phyloP scores from a whole-genome alignment of 1,139 yeast species.

The Suhomyces terraborum region DNA sequence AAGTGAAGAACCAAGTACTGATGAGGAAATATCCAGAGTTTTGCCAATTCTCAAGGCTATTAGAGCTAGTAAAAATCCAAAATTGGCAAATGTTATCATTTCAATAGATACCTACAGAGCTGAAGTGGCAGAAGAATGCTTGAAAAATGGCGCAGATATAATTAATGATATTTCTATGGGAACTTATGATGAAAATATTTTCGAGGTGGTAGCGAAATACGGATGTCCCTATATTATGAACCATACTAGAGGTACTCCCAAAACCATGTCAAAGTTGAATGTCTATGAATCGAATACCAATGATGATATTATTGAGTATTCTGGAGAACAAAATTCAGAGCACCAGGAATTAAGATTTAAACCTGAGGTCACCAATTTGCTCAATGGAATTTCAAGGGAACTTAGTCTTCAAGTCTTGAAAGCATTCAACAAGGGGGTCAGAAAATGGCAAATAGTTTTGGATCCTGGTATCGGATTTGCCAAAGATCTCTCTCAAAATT shows the following conservation, averaged over 20 bases:
- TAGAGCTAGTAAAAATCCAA: constrained; percentile 37
- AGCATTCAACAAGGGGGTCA: constrained; percentile 66
- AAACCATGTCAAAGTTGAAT: constrained; percentile 66
- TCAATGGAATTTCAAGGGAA: constrained; percentile 63
- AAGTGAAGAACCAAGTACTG: constrained; percentile 56
- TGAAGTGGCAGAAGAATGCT: constrained; percentile 67
- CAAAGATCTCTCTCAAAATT: constrained; percentile 67
- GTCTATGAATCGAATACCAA: constrained; percentile 51
- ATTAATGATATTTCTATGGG: constrained; percentile 94
- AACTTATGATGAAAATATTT: constrained; percentile 61
- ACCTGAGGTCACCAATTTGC: constrained; percentile 36
- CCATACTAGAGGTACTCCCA: constrained; percentile 84
- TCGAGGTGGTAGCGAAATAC: constrained; percentile 62
- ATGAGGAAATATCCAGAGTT: constrained; percentile 66
- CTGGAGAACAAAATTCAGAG: constrained; percentile 32
- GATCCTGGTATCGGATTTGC: constrained; percentile 99
- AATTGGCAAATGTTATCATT: constrained; percentile 50
- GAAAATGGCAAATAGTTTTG: constrained; percentile 85
- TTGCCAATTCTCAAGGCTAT: constrained; percentile 69
- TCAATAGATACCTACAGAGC: constrained; percentile 87
- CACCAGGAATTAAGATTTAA: constrained; percentile 25
- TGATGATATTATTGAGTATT: constrained; percentile 42
- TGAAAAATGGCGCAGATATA: constrained; percentile 82
- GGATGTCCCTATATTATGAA: constrained; percentile 80
- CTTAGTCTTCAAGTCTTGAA: constrained; percentile 54